phyloP scores from a whole-genome alignment of 176 grass and related monocot species.

The Juncus effusus region DNA sequence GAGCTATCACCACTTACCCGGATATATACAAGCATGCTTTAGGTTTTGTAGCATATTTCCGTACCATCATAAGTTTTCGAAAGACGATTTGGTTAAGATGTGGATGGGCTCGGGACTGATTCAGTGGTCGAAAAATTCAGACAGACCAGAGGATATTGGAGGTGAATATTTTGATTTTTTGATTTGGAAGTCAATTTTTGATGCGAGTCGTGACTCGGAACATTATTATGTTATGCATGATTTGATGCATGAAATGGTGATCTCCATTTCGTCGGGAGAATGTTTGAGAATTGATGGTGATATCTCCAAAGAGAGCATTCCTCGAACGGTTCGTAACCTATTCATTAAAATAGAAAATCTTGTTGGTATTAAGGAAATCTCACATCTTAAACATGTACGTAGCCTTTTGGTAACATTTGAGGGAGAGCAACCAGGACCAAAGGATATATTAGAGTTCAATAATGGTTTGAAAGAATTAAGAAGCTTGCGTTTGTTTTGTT shows the following conservation, averaged over 20 bases:
- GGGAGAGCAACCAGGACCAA: not conserved
- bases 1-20: constrained; percentile 27
- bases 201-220: not conserved
- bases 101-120: constrained; percentile 31
- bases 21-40: constrained; percentile 26
- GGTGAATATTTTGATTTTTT: constrained; percentile 7
- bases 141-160: constrained; percentile 22
- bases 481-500: constrained; percentile 18
- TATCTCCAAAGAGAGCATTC: not conserved
- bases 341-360: constrained; percentile 9
- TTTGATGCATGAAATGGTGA: constrained; percentile 29
- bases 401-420: constrained; percentile 29
- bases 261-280: constrained; percentile 21
- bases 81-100: constrained; percentile 25
- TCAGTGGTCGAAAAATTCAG: not conserved
- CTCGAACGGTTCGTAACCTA: constrained; percentile 22
- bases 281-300: constrained; percentile 7
- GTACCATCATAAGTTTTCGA: constrained; percentile 22
- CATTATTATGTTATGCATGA: too few species aligned
- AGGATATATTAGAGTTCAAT: constrained; percentile 15
- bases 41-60: constrained; percentile 32
- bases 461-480: constrained; percentile 21
- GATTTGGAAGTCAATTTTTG: constrained; percentile 24
- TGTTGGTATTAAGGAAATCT: constrained; percentile 15
- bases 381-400: constrained; percentile 19